Percentiles rank a stretch among this genome's conserved stretches.
phyloP scores from a whole-genome alignment of 1,139 yeast species.

The Sugiyamaella paludigena region DNA sequence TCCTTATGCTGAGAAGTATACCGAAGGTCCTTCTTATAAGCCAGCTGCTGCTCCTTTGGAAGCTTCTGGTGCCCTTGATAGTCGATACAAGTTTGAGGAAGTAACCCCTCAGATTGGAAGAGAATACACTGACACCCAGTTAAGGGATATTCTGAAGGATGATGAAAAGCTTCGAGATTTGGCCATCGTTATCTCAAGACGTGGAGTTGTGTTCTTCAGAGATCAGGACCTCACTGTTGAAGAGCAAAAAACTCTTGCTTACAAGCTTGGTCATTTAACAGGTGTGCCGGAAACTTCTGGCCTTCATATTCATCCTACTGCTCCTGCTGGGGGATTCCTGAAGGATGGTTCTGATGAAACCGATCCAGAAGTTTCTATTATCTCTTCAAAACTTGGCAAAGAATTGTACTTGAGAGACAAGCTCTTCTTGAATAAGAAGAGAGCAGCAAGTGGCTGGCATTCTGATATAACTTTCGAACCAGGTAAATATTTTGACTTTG shows the following conservation, averaged over 20 bases:
- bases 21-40: slow-evolving; percentile 18
- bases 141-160: slow-evolving; percentile 51
- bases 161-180: slow-evolving; percentile 48
- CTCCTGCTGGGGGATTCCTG: slow-evolving; percentile 31
- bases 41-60: slow-evolving; percentile 17
- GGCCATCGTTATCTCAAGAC: slow-evolving; percentile 59
- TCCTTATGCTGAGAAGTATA: slow-evolving; percentile 27
- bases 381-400: slow-evolving; percentile 28
- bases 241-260: slow-evolving; percentile 51
- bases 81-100: slow-evolving; percentile 29
- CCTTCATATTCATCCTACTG: slow-evolving; percentile 44
- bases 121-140: slow-evolving; percentile 33
- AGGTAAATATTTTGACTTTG: slow-evolving; percentile 52
- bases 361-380: slow-evolving; percentile 28
- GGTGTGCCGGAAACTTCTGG: slow-evolving; percentile 69
- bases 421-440: slow-evolving; percentile 2
- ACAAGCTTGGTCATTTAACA: slow-evolving; percentile 61
- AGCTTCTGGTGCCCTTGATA: slow-evolving; percentile 23
- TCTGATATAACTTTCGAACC: slow-evolving; percentile 48
- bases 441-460: slow-evolving; percentile 40
- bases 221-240: slow-evolving; percentile 58
- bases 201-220: slow-evolving; percentile 67
- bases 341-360: slow-evolving; percentile 21
- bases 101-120: slow-evolving; percentile 33
- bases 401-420: slow-evolving; percentile 22